Evolutionary conservation across 2,329 filamentous ascomycete genomes (phyloP).

Genomic region (Trichocomaceae sp.): DNA sequence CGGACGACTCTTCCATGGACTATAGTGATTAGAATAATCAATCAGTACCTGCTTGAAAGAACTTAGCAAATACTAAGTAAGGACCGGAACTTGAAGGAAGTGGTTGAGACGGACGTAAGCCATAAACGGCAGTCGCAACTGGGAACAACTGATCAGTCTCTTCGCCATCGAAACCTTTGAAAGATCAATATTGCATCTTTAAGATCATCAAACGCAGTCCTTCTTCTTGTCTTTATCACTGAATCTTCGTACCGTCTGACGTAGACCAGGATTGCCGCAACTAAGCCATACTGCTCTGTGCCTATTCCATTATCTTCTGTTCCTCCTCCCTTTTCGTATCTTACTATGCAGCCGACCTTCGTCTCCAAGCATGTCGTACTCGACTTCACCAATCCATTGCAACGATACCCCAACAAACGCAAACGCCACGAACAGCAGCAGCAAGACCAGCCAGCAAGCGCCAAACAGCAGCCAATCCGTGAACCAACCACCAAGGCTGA

Average conservation of each 20-base stretch:
- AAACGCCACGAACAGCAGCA: background rate
- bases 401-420: background rate
- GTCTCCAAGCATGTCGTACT: background rate
- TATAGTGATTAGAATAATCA: slow-evolving; percentile 1
- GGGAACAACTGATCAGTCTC: background rate
- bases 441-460: background rate
- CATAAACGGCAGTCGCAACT: background rate
- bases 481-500: background rate
- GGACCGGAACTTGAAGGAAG: background rate
- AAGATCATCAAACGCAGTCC: background rate
- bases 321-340: background rate
- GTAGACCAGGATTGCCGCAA: background rate
- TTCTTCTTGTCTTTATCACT: background rate
- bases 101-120: background rate
- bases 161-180: no score
- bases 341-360: background rate
- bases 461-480: background rate
- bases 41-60: background rate
- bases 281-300: background rate
- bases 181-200: background rate
- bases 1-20: slow-evolving; percentile 13
- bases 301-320: background rate
- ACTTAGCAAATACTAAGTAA: no score
- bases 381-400: background rate
- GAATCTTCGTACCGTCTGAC: no score